Evolutionary conservation across 192 early-diverging fungal species (phyloP), one percentile per base, ranked within the genome.

Genomic region (Oehlia diaphana): DNA sequence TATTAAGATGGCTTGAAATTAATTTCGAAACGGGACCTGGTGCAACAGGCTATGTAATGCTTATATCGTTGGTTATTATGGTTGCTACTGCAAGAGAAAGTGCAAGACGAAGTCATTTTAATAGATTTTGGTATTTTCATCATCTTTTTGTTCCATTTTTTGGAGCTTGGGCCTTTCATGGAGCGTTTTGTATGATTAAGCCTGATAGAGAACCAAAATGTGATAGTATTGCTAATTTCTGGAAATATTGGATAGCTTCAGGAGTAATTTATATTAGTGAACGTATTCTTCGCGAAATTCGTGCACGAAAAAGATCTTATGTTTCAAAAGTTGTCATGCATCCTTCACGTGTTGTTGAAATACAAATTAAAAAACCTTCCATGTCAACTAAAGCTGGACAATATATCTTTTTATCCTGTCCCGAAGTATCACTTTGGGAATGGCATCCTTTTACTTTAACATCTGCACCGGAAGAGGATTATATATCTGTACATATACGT

Each of bases 381-480:
- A 82, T 86, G 58, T 63, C 70, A 19, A 84, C 86, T 63, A 81
- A 87, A 63, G 89, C 93, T 26, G 94, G 93, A 26, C 94, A 96
- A 80, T 95, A 92, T 81, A 87, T 96, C 66, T 93, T 90, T 63
- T 80, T 96, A 47, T 87, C 87, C 82, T 90, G 91, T 28, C 95
- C 95, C 0, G 86, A 90, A 37, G 87, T 94, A 31, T 92, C 93
- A 3, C 81, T 81, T 12, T 84, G 90, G 76, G 89, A 96, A 80
- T 96, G 90, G 92, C 93, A 95, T 76, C 92, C 94, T 0, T 92
- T 94, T 80, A 94, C 92, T 0, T 88, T 96, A 68, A 90, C 92
- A 9, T 93, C 91, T 63, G 87, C 89, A 4, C 90, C 93, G n/a
- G 95, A 96, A 82, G 95, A 96, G 73, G 91, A 92, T 26, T 87